Evolutionary conservation across 2,329 filamentous ascomycete species (phyloP).

Genomic region (Botrytis paeoniae): DNA sequence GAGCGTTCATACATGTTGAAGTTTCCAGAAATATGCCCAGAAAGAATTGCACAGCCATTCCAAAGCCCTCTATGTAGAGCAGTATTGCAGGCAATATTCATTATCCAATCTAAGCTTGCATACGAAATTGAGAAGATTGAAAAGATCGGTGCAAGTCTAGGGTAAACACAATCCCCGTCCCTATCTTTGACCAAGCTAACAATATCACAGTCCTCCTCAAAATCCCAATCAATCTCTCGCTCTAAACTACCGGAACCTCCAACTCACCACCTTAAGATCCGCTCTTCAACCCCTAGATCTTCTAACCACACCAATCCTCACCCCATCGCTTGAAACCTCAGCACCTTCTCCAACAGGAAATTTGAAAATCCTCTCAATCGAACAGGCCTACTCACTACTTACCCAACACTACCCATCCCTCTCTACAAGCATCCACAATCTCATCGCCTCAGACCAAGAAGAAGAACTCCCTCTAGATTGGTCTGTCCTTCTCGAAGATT

Average conservation of each 20-base stretch:
- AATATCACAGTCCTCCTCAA: conserved; percentile 23
- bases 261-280: conserved; percentile 25
- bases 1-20: conserved; percentile 25
- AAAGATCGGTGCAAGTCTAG: conserved; percentile 15
- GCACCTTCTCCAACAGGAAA: background rate
- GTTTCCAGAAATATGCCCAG: conserved; percentile 21
- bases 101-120: conserved; percentile 28
- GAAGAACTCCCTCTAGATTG: conserved; percentile 33
- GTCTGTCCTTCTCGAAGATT: conserved; percentile 29
- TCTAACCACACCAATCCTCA: conserved; percentile 1
- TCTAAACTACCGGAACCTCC: conserved; percentile 28
- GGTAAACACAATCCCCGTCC: conserved; percentile 10
- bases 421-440: conserved; percentile 11
- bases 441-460: conserved; percentile 32
- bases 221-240: conserved; percentile 32
- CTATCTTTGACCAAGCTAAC: conserved; percentile 11
- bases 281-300: conserved; percentile 19
- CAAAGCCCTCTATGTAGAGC: conserved; percentile 26
- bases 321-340: background rate
- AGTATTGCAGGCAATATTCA: conserved; percentile 21
- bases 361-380: conserved; percentile 34
- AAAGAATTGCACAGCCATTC: conserved; percentile 21
- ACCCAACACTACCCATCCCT: conserved; percentile 20
- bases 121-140: conserved; percentile 24
- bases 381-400: conserved; percentile 30